Conservation (phyloP, 2,329 filamentous ascomycete species). For the Domatiomyces catenatus region DNA sequence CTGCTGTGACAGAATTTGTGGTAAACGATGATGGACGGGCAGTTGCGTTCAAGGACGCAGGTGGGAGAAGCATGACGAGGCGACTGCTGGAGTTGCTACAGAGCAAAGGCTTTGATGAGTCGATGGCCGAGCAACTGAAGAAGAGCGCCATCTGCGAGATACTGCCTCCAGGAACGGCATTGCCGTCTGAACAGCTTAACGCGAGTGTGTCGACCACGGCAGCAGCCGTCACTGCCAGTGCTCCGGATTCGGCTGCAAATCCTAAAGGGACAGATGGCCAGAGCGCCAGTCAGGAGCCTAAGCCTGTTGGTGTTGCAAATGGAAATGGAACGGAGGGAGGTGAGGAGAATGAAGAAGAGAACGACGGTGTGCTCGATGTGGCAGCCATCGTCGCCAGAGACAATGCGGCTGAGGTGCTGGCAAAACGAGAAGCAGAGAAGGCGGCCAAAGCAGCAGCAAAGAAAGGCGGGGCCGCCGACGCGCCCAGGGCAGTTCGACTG, state of each 20-base stretch:
- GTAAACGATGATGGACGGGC: conserved; percentile 54
- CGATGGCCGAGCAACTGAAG: conserved; percentile 53
- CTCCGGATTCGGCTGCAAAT: conserved; percentile 30
- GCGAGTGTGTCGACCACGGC: conserved; percentile 24
- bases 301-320: conserved; percentile 26
- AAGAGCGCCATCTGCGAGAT: conserved; percentile 48
- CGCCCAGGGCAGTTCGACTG: conserved; percentile 35
- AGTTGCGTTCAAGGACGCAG: conserved; percentile 49
- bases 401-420: conserved; percentile 47
- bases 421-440: conserved; percentile 49
- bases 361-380: conserved; percentile 49
- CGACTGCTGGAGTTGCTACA: conserved; percentile 52
- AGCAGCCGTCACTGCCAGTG: conserved; percentile 41
- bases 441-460: conserved; percentile 39
- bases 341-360: conserved; percentile 30
- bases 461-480: conserved; percentile 33
- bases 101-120: conserved; percentile 40
- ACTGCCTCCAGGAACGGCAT: conserved; percentile 36
- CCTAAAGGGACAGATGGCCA: conserved; percentile 24
- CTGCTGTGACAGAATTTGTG: conserved; percentile 69
- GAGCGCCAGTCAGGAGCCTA: conserved; percentile 30
- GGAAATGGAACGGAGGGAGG: conserved; percentile 41
- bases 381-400: conserved; percentile 50
- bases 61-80: conserved; percentile 75
- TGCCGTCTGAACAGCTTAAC: conserved; percentile 34